Evolutionary conservation across 495 filamentous ascomycete genomes (phyloP), one percentile per base, ranked within the genome.

Genomic region (Margaritispora aquatica): DNA sequence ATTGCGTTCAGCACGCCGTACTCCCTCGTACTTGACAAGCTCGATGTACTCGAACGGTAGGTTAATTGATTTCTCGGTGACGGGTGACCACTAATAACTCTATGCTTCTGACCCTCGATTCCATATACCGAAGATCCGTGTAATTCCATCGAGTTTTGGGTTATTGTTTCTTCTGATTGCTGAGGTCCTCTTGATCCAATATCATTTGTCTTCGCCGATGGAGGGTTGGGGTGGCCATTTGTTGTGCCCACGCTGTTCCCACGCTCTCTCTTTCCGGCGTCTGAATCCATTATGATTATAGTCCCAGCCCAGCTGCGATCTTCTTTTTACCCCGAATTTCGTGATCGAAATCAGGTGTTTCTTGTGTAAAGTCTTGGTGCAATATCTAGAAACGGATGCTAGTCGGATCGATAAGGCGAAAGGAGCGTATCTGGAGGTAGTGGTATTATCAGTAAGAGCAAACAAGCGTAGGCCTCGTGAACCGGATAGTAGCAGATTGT

Each of bases 221-320:
- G 36, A 9, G 63, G 48, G 21, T 49, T 61, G 8, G 63, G 63
- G 29, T 51, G 63, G 3, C 50, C 63, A 54, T 61, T 60, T 11
- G 59, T 48, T 19, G 57, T 46, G 34, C 51, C 60, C 1, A 64
- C 34, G 26, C 64, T 66, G 20, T 63, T 61, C 38, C 48, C 60
- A 20, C 61, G 36, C 34, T 58, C 51, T 41, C 61, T 64, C 51
- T 63, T 60, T 24, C 61, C 58, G 23, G 58, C 47, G 20, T 64
- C 59, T 29, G 53, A 51, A 13, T 52, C 56, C 65, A 67, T 67
- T 59, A 58, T 62, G 31, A 50, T 52, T 61, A 58, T 55, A 44
- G 20, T 59, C 61, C 59, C 59, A 67, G 65, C 47, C 61, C 61
- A 62, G 65, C 58, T 62, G 61, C 26, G 53, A 38, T 31, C 41